Conservation (phyloP, 2,329 filamentous ascomycete genomes). For the Apiospora phragmitis region DNA sequence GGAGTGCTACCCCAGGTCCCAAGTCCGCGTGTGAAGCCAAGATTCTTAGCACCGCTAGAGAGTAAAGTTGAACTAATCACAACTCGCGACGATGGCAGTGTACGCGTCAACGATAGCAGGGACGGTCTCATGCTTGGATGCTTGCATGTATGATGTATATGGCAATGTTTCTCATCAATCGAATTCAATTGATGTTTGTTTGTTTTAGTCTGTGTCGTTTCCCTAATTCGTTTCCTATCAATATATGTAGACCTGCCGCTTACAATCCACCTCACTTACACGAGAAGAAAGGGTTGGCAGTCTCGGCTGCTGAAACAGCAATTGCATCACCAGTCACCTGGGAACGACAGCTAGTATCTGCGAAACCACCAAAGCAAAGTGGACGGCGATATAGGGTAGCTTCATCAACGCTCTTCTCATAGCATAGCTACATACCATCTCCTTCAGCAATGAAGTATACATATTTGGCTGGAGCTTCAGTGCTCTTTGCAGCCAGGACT, state of each 20-base stretch:
- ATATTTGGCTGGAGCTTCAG: not conserved
- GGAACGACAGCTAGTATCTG: not conserved
- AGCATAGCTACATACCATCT: not conserved
- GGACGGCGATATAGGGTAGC: not conserved
- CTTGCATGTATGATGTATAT: not conserved
- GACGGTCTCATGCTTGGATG: not conserved
- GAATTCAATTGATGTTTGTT: not conserved
- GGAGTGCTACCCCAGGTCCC: not conserved
- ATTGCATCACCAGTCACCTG: not conserved
- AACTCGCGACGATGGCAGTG: not conserved
- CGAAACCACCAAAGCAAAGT: not conserved
- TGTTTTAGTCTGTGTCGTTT: not conserved
- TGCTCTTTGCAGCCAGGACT: not conserved
- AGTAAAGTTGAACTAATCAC: not conserved
- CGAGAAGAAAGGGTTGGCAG: not conserved
- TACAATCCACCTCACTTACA: not conserved
- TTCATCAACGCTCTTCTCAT: not conserved
- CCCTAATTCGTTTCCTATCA: not conserved
- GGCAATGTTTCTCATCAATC: not conserved
- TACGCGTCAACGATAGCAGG: not conserved
- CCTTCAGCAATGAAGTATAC: slow-evolving; percentile 9
- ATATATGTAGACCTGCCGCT: not conserved
- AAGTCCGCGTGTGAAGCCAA: slow-evolving; percentile 1
- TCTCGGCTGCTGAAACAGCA: not conserved
- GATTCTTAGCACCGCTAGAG: not conserved